These are phyloP conservation scores for Cajanus cajan DNA, from an alignment of 306 rosid genomes.

Conservation along the genomic window DNA sequence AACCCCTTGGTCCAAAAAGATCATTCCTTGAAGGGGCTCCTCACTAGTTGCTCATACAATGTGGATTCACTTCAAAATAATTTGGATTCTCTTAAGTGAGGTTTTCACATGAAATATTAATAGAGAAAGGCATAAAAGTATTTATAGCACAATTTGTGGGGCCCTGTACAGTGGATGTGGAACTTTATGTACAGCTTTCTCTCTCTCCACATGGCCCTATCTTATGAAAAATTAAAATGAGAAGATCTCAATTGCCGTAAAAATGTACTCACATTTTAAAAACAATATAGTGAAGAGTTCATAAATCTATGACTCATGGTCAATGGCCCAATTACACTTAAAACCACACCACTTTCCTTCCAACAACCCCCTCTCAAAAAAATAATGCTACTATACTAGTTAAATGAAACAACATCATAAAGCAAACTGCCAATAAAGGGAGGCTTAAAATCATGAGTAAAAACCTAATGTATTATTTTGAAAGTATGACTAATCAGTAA, in stretches of 20 bases:
- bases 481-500: not conserved
- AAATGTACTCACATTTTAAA: not conserved
- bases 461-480: not conserved
- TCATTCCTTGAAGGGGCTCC: conserved; percentile 11
- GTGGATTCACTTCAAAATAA: not conserved
- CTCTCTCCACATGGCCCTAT: not conserved
- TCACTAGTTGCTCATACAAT: conserved; percentile 4
- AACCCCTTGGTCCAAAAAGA: not conserved
- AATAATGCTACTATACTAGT: not conserved
- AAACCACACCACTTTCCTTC: not conserved
- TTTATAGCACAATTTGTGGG: not conserved
- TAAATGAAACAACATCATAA: not conserved
- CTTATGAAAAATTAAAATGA: not conserved
- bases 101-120: not conserved
- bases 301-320: not conserved
- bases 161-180: not conserved
- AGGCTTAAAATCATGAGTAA: not conserved
- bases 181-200: not conserved
- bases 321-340: not conserved
- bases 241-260: not conserved
- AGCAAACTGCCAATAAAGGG: not conserved
- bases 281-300: not conserved
- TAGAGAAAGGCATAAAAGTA: conserved; percentile 1
- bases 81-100: not conserved
- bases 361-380: not conserved